Evolutionary conservation across 176 grass and related monocot species (phyloP), one percentile per base, ranked within the genome.

Genomic region (Guadua angustifolia): DNA sequence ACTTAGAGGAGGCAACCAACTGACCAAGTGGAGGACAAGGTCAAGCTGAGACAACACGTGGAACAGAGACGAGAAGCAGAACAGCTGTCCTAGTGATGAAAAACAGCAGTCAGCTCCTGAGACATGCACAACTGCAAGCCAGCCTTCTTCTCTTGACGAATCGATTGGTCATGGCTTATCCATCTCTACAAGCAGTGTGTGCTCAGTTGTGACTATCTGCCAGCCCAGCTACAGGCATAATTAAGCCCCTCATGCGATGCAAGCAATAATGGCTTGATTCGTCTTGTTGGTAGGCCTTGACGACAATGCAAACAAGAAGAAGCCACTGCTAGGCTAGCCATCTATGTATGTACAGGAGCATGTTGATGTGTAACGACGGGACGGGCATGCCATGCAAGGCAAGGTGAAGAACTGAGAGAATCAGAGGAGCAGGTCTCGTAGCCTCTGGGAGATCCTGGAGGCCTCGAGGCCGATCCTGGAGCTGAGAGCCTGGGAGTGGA

Each of bases 401-500:
- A 22, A 10, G 55, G 19, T 53, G 5, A 7, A 17, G 6, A 18
- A 5, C 2, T 21, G 19, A 9, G 19, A 9, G 6, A 0, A n/a
- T 61, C 25, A 26, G 59, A 29, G 12, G 24, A 62, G 59, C 4
- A 90, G 88, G 26, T 64, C 53, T 15, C 79, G 86, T 13, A 98
- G 52, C 81, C 88, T 94, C 3, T 89, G 67, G 0, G 88, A 79
- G 69, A 97, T 46, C 36, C 79, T 86, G 73, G 87, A 60, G 5
- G 87, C 78, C 5, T 98, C 88, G 32, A 97, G 69, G 0, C 90
- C 95, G 11, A 86, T 78, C 79, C 90, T 69, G 21, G 92, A 65
- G 86, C 82, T 79, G 39, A 90, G 13, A 32, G 92, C 84, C 89
- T 98, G 93, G 6, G 95, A 93, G 69, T 98, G 95, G 12, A 98